Base-by-base conservation (phyloP, 495 filamentous ascomycete species). In the Margaritispora aquatica region DNA sequence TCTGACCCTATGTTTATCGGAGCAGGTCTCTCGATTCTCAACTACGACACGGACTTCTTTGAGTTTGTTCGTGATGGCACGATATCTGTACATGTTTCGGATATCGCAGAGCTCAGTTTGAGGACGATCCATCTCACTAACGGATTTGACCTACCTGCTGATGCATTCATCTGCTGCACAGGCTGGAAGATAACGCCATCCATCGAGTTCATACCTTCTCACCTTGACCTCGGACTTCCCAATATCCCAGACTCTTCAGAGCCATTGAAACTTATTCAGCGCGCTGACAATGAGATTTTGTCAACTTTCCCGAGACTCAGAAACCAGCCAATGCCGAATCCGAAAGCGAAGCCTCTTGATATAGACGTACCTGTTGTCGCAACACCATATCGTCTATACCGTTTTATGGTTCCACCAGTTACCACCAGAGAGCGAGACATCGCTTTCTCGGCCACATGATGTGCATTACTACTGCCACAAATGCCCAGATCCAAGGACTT, bases 321-420 rank as follows among this genome's bases (percentile, higher is more conserved):
- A 38, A 10, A 50, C 20, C 24, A 50, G 57, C 70, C 49, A 75
- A 74, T 44, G 76, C 78, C 0, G 63, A 72, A 3, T 69, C 66
- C 57, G 77, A 80, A 64, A 69, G 66, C 51, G 69, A 73, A 69
- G 74, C 47, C 47, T 10, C 24, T 90, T 66, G 89, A 1, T 67
- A 69, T 70, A 21, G 65, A 72, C 41, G 71, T 9, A 72, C 72
- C 21, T 77, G 2, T 44, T 3, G 38, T 44, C 92, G 17, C 75
- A 73, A 0, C 75, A 76, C 8, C 78, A 68, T 59, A 72, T 70
- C 26, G 17, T 11, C 75, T 92, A 2, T 80, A 85, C 62, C 85
- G 81, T 56, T 91, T 91, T 70, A 82, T 93, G 67, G 79, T 86
- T 0, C 88, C 88, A 0, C 76, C 86, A 0, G 77, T 80, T 0